Evolutionary conservation across 2,329 filamentous ascomycete genomes (phyloP).

Genomic region (Hortaea sp.): DNA sequence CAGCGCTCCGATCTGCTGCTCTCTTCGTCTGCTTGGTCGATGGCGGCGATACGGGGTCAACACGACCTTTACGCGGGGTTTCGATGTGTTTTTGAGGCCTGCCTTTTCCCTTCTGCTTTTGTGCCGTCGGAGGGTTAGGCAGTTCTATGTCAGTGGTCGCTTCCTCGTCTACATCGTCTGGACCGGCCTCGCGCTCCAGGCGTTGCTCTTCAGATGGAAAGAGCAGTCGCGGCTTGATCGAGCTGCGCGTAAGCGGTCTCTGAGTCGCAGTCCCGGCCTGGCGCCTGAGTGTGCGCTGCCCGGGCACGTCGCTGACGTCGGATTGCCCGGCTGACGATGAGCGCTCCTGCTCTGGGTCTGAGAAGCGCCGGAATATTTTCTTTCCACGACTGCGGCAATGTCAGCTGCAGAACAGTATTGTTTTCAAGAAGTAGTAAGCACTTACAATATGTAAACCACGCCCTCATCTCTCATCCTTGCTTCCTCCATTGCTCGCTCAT

Average conservation of each 20-base stretch:
- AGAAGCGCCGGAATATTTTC: constrained; percentile 64
- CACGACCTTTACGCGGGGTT: constrained; percentile 20
- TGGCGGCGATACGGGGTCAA: constrained; percentile 50
- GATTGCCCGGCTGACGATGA: constrained; percentile 20
- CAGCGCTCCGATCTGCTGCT: constrained; percentile 39
- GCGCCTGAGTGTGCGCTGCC: constrained; percentile 23
- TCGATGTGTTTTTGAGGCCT: constrained; percentile 36
- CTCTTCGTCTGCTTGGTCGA: constrained; percentile 52
- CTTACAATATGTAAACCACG: constrained; percentile 68
- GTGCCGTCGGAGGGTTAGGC: constrained; percentile 1
- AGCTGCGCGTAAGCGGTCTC: constrained; percentile 54
- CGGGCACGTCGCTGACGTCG: constrained; percentile 17
- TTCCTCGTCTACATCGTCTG: constrained; percentile 51
- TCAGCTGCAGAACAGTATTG: constrained; percentile 15
- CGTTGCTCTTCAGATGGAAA: constrained; percentile 48
- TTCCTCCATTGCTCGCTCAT: constrained; percentile 48
- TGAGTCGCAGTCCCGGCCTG: constrained; percentile 29
- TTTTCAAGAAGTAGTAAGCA: constrained; percentile 18
- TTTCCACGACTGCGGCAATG: constrained; percentile 56
- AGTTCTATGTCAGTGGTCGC: constrained; percentile 44
- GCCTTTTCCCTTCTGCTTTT: constrained; percentile 1
- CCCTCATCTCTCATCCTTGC: constrained; percentile 59
- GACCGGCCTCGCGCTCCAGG: constrained; percentile 29
- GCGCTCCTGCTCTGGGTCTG: constrained; percentile 26
- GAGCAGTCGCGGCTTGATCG: constrained; percentile 61